Conservation (phyloP, 345 rosid genomes). For the Hevea brasiliensis region DNA sequence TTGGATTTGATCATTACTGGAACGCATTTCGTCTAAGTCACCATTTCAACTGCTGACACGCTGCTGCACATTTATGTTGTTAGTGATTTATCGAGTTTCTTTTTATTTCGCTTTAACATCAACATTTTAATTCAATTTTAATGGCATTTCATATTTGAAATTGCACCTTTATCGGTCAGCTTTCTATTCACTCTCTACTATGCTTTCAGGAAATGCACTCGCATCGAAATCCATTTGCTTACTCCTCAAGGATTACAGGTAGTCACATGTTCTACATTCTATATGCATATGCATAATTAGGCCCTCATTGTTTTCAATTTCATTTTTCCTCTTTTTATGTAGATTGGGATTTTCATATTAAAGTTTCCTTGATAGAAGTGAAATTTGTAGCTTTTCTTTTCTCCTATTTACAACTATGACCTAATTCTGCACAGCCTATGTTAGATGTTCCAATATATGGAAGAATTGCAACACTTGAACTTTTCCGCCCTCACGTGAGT, state of each 20-base stretch:
- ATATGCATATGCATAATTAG: not conserved
- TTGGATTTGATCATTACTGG: not conserved
- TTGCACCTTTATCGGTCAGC: not conserved
- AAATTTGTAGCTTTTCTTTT: not conserved
- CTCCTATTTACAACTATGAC: too few species aligned
- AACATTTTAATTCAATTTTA: not conserved
- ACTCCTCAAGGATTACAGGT: conserved; percentile 88
- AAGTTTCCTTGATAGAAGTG: too few species aligned
- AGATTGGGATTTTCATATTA: not conserved
- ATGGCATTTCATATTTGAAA: not conserved
- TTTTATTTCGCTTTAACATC: not conserved
- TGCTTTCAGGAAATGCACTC: conserved; percentile 82
- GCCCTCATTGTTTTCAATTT: too few species aligned
- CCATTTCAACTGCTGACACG: not conserved
- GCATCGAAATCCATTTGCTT: conserved; percentile 85
- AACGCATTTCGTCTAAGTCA: not conserved
- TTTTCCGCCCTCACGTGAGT: conserved; percentile 94
- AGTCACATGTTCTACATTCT: conserved; percentile 2
- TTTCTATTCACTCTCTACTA: not conserved
- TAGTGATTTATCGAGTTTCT: not conserved
- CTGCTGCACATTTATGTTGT: not conserved
- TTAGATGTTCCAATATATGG: conserved; percentile 91
- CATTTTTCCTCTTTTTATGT: too few species aligned
- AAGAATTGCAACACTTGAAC: conserved; percentile 87
- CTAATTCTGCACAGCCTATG: conserved; percentile 68